Evolutionary conservation across 2,329 filamentous ascomycete species (phyloP).

Genomic region (Colletotrichum tabaci): DNA sequence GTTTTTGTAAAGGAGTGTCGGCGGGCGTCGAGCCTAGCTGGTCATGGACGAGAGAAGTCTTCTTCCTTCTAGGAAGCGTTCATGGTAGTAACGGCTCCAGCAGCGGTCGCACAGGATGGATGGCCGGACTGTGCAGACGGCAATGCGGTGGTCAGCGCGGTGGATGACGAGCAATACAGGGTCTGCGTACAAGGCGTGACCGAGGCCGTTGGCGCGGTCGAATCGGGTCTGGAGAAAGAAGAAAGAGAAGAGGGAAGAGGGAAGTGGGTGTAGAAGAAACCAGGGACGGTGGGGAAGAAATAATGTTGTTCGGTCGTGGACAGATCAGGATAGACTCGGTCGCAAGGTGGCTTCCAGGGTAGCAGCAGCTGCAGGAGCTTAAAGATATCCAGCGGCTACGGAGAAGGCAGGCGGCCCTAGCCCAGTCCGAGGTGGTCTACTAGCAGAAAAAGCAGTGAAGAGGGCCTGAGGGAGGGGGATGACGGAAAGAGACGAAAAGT

Average conservation of each 20-base stretch:
- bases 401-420: constrained; percentile 32
- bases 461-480: constrained; percentile 17
- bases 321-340: constrained; percentile 4
- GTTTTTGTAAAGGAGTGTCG: constrained; percentile 37
- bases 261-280: constrained; percentile 17
- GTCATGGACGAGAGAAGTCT: constrained; percentile 26
- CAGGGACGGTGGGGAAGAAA: constrained; percentile 33
- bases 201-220: constrained; percentile 39
- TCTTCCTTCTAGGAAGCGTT: constrained; percentile 41
- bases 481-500: constrained; percentile 34
- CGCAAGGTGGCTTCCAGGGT: constrained; percentile 24
- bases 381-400: constrained; percentile 27
- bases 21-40: constrained; percentile 39
- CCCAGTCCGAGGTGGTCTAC: constrained; percentile 22
- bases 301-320: constrained; percentile 19
- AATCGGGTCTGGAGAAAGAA: constrained; percentile 16
- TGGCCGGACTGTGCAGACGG: constrained; percentile 26
- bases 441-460: constrained; percentile 28
- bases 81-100: constrained; percentile 39
- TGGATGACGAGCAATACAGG: constrained; percentile 39
- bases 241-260: background rate
- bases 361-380: constrained; percentile 38
- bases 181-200: constrained; percentile 34
- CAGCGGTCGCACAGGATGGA: constrained; percentile 32
- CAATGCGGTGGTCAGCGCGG: constrained; percentile 37